Evolutionary conservation across 1,139 yeast species (phyloP).

Genomic region (Blastobotrys arbuscula): DNA sequence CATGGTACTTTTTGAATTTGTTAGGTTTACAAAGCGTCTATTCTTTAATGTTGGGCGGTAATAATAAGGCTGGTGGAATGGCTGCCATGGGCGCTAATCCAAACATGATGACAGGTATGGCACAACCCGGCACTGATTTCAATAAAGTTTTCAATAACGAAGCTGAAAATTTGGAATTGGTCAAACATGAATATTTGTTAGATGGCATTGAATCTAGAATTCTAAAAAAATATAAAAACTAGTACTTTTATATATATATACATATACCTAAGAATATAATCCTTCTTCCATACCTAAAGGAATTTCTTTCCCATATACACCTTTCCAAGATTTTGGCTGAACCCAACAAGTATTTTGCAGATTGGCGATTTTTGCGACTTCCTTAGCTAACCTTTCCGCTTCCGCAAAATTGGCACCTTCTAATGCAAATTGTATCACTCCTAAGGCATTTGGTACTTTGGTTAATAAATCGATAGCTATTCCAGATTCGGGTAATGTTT

Average conservation of each 20-base stretch:
- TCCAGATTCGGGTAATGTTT: slow-evolving; percentile 30
- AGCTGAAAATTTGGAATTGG: slow-evolving; percentile 71
- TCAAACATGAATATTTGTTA: slow-evolving; percentile 52
- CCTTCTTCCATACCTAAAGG: slow-evolving; percentile 76
- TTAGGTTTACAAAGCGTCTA: slow-evolving; percentile 81
- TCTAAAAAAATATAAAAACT: slow-evolving; percentile 24
- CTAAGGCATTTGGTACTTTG: slow-evolving; percentile 14
- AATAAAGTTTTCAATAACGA: slow-evolving; percentile 57
- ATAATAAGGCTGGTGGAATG: slow-evolving; percentile 39
- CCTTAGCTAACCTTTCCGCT: slow-evolving; percentile 52
- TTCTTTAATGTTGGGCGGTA: slow-evolving; percentile 60
- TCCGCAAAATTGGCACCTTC: slow-evolving; percentile 87
- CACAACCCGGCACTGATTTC: slow-evolving; percentile 45
- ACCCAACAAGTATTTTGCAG: slow-evolving; percentile 32
- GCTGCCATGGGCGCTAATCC: slow-evolving; percentile 25
- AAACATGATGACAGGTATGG: slow-evolving; percentile 33
- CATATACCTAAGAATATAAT: slow-evolving; percentile 46
- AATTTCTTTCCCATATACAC: slow-evolving; percentile 72
- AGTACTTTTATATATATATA: neutral
- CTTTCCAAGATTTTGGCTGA: slow-evolving; percentile 75
- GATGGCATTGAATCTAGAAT: slow-evolving; percentile 65
- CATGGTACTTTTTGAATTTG: slow-evolving; percentile 94
- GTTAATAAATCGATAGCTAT: slow-evolving; percentile 26
- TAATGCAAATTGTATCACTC: slow-evolving; percentile 51
- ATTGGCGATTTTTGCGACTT: slow-evolving; percentile 33